Conservation (phyloP, 768 basidiomycete species). For the Epithele typhae region DNA sequence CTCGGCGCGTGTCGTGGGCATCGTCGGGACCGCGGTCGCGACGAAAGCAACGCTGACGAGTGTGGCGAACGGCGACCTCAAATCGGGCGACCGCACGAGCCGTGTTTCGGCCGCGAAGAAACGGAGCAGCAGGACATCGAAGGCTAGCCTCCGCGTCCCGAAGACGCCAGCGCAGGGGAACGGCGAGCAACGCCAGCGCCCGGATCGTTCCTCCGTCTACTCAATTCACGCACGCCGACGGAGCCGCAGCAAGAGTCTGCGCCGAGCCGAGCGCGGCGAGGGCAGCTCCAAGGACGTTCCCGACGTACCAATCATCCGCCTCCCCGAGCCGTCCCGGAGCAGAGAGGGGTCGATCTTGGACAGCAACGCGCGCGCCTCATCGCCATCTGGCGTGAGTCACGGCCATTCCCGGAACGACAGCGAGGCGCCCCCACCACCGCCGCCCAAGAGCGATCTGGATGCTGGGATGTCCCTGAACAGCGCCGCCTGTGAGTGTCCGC, state of each 20-base stretch:
- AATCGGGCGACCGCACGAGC: slow-evolving; percentile 34
- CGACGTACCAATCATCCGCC: slow-evolving; percentile 16
- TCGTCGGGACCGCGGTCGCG: slow-evolving; percentile 35
- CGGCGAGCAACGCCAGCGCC: not conserved
- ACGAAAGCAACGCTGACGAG: slow-evolving; percentile 31
- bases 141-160: slow-evolving; percentile 63
- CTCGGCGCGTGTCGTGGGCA: slow-evolving; percentile 31
- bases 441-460: not conserved
- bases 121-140: slow-evolving; percentile 59
- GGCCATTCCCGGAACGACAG: slow-evolving; percentile 16
- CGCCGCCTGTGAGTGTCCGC: slow-evolving; percentile 3
- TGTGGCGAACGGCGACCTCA: not conserved
- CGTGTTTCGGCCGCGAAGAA: slow-evolving; percentile 61
- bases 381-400: too few relatives aligned
- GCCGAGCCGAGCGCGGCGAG: slow-evolving; percentile 7
- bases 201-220: slow-evolving; percentile 14
- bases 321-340: slow-evolving; percentile 7
- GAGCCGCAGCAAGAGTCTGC: slow-evolving; percentile 22
- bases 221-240: slow-evolving; percentile 12
- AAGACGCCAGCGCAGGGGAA: slow-evolving; percentile 23
- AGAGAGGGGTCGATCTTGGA: slow-evolving; percentile 25
- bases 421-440: slow-evolving; percentile 4
- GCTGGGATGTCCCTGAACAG: not conserved
- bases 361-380: slow-evolving; percentile 16
- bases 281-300: slow-evolving; percentile 11